A percentile compares a stretch with the other conserved stretches of the same genome.
phyloP scores from a whole-genome alignment of 768 basidiomycete genomes.

The Russula brevipes region DNA sequence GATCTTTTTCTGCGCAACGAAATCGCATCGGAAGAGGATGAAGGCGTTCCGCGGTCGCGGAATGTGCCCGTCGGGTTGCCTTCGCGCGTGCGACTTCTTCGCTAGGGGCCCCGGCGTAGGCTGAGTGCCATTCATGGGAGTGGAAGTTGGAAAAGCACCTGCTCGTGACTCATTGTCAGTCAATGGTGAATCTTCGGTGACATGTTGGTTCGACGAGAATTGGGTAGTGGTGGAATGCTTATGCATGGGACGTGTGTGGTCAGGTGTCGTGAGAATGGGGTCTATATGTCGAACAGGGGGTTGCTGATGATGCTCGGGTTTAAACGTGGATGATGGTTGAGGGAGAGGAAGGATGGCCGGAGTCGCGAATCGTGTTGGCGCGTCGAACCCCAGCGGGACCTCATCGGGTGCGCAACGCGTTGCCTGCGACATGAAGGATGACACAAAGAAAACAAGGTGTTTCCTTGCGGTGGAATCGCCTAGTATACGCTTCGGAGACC shows the following conservation, averaged over 20 bases:
- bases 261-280: background rate
- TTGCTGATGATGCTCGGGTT: background rate
- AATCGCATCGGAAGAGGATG: constrained; percentile 73
- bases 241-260: background rate
- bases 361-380: background rate
- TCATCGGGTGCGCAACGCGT: background rate
- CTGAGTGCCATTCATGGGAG: background rate
- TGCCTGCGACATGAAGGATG: constrained; percentile 13
- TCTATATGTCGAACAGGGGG: background rate
- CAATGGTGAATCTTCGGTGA: background rate
- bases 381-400: background rate
- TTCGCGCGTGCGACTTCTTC: constrained; percentile 47
- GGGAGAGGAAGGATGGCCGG: background rate
- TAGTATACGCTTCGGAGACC: background rate
- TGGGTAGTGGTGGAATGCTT: background rate
- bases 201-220: background rate
- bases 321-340: constrained; percentile 14
- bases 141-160: background rate
- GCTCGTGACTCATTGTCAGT: background rate
- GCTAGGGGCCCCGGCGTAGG: background rate
- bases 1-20: constrained; percentile 56
- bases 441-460: constrained; percentile 14
- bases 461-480: background rate
- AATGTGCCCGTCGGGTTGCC: constrained; percentile 50
- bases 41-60: constrained; percentile 74